Evolutionary conservation across 2,329 filamentous ascomycete species (phyloP).

Genomic region (Cryphonectria radicalis): DNA sequence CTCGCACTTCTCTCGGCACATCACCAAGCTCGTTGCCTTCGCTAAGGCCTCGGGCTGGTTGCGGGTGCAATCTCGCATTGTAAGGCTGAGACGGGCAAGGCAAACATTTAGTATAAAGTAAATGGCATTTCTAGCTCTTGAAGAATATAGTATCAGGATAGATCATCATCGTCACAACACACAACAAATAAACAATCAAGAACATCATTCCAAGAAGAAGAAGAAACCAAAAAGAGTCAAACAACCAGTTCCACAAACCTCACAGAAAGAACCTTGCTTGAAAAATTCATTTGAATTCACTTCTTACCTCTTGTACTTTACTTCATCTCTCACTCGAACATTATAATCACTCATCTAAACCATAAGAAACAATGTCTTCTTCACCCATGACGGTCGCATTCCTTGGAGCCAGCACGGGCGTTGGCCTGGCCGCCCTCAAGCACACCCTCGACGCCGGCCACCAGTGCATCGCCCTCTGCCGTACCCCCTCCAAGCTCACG

Average conservation of each 20-base stretch:
- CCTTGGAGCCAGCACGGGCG: slow-evolving; percentile 57
- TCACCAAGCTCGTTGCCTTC: neutral
- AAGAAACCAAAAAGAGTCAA: neutral
- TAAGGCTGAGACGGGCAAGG: neutral
- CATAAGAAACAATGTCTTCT: slow-evolving; percentile 14
- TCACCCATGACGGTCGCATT: slow-evolving; percentile 50
- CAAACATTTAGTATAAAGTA: neutral
- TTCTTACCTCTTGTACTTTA: neutral
- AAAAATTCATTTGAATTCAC: neutral
- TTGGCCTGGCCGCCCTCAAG: slow-evolving; percentile 51
- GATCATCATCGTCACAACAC: neutral
- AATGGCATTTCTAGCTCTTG: neutral
- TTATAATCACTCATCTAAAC: neutral
- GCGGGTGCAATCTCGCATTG: neutral
- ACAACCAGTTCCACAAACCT: neutral
- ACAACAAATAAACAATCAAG: neutral
- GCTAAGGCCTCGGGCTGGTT: neutral
- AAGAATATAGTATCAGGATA: neutral
- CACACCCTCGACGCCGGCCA: slow-evolving; percentile 50
- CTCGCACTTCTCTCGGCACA: neutral
- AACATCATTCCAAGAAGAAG: neutral
- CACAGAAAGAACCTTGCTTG: neutral
- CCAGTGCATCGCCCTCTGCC: slow-evolving; percentile 53
- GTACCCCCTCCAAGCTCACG: slow-evolving; percentile 54
- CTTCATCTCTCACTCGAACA: neutral